Evolutionary conservation across 176 grass and related monocot species (phyloP), one percentile per base, ranked within the genome.

Genomic region (Cocos nucifera): DNA sequence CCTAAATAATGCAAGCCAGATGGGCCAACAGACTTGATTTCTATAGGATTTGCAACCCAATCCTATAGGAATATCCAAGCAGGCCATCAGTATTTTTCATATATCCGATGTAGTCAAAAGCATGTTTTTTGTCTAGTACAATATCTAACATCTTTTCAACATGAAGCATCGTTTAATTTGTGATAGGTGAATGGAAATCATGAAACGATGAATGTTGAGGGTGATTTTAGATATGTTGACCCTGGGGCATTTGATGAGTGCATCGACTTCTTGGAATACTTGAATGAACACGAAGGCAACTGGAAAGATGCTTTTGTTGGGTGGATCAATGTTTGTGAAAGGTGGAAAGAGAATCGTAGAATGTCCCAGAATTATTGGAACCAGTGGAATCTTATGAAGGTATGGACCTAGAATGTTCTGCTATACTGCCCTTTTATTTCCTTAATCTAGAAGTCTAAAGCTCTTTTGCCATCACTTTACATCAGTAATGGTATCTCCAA

Each of bases 191-290:
- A 83, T 18, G 93, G 93, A 28, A 97, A 97, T 75, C 93, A 97
- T 53, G 93, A 97, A 85, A 83, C 93, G 1, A 91, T 97, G 87
- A 97, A 97, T 65, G 68, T 91, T 30, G 81, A 97, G 77, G 84
- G 84, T 12, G 84, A 97, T 75, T 97, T 85, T 65, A 89, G 93
- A 56, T 97, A 78, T 17, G 81, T 85, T 15, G 73, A 85, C 50
- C 84, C 69, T 1, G 78, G 81, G 57, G 82, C 75, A 58, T 97
- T 88, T 78, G 77, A 81, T 53, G 93, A 97, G 75, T 88, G 93
- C 72, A 62, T 82, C 73, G 62, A 86, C 61, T 97, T 91, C 62
- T 53, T 91, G 0, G 75, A 88, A 17, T 97, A 91, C 56, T 62
- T 91, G 78, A 81, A 97, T 75, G 81, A 91, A 73, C 78, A 68